These are phyloP conservation scores for Selenicereus undatus DNA, from an alignment of 148 eudicot species.

Conservation along the genomic window DNA sequence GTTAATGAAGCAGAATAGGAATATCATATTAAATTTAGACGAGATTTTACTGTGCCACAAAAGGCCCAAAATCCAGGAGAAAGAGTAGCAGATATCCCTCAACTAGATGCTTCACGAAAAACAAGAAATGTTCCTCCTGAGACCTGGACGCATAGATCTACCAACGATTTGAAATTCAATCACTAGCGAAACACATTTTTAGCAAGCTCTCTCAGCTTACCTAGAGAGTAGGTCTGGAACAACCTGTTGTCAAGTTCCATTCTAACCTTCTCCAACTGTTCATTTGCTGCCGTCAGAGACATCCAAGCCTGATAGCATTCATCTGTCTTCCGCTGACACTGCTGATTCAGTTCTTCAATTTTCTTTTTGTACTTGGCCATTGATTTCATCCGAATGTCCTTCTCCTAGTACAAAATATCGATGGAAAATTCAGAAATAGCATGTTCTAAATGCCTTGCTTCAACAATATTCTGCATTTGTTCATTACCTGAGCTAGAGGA, in stretches of 20 bases:
- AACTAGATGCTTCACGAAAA: neutral
- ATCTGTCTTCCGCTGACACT: constrained; percentile 71
- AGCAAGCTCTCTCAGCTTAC: constrained; percentile 38
- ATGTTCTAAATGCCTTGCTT: neutral
- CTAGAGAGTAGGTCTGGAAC: constrained; percentile 70
- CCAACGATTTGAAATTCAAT: neutral
- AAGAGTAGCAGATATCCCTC: neutral
- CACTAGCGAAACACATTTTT: neutral
- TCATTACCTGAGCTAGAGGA: constrained; percentile 65
- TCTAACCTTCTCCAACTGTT: constrained; percentile 80
- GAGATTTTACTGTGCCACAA: neutral
- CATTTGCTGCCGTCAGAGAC: constrained; percentile 78
- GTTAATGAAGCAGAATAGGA: too few species aligned
- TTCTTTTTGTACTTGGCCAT: constrained; percentile 78
- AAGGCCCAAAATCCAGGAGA: neutral
- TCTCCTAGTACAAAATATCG: constrained; percentile 32
- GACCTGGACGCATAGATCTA: neutral
- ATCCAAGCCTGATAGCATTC: constrained; percentile 99
- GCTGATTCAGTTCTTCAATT: constrained; percentile 66
- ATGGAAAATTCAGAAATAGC: constrained; percentile 4
- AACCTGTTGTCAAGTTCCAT: constrained; percentile 79
- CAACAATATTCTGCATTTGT: constrained; percentile 4
- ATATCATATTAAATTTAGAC: too few species aligned
- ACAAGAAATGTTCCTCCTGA: neutral
- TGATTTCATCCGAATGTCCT: constrained; percentile 40